phyloP scores from a whole-genome alignment of 768 basidiomycete species.

The Fibroporia radiculosa region DNA sequence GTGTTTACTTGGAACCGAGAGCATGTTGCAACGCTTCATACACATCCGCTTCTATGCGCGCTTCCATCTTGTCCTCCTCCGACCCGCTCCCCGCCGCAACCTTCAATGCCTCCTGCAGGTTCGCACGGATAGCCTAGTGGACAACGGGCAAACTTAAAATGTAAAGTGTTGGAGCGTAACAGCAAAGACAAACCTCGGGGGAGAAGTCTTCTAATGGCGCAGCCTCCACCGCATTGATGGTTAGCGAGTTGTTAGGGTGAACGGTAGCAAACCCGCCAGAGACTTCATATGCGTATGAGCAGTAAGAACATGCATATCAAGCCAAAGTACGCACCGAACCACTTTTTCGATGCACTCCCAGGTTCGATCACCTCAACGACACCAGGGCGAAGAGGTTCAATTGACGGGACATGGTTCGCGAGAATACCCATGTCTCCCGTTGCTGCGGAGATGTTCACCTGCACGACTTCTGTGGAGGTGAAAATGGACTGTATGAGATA shows the following conservation, averaged over 20 bases:
- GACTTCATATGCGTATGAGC: slow-evolving; percentile 36
- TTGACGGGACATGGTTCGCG: slow-evolving; percentile 96
- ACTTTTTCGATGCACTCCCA: slow-evolving; percentile 76
- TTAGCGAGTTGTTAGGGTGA: slow-evolving; percentile 93
- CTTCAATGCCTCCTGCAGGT: slow-evolving; percentile 82
- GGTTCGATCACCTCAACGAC: slow-evolving; percentile 91
- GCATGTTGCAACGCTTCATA: slow-evolving; percentile 94
- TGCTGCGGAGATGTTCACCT: slow-evolving; percentile 91
- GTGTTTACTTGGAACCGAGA: slow-evolving; percentile 40
- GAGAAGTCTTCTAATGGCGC: slow-evolving; percentile 90
- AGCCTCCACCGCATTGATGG: slow-evolving; percentile 96
- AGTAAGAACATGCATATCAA: background rate
- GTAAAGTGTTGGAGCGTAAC: background rate
- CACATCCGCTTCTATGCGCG: slow-evolving; percentile 90
- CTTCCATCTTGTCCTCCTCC: slow-evolving; percentile 91
- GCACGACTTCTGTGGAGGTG: slow-evolving; percentile 84
- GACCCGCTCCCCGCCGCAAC: slow-evolving; percentile 77
- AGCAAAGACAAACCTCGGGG: slow-evolving; percentile 54
- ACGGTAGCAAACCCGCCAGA: slow-evolving; percentile 97
- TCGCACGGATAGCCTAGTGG: slow-evolving; percentile 85
- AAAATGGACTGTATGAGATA: slow-evolving; percentile 64
- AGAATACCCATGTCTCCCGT: slow-evolving; percentile 99
- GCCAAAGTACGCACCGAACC: slow-evolving; percentile 69
- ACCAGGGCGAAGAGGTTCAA: slow-evolving; percentile 91
- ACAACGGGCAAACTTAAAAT: background rate